Evolutionary conservation across 257 asterid species (phyloP), one percentile per base, ranked within the genome.

Genomic region (Hygrophila difformis): DNA sequence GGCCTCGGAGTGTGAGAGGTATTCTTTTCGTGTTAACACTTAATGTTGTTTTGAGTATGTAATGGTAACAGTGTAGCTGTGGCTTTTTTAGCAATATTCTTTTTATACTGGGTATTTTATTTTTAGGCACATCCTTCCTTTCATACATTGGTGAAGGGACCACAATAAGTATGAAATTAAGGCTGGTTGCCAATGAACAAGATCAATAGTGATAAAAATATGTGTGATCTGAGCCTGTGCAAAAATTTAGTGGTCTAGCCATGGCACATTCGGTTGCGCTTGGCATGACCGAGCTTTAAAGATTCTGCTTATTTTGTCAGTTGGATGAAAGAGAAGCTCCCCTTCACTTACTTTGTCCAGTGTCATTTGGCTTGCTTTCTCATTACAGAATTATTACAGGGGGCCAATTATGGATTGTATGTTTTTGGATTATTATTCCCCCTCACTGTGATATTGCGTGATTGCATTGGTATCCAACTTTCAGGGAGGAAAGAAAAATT

Each of bases 401-500:
- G 41, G 17, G 9, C n/a, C n/a, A n/a, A n/a, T 20, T 26, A 23
- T 4, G 34, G 36, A 18, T 28, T 6, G 2, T 26, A 4, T 53
- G 31, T 43, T 22, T 16, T 33, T 33, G 37, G 12, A 42, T 10
- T 9, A 42, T 13, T 13, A 3, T 42, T 42, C 9, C 18, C 2
- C n/a, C 31, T 66, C 24, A 22, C 47, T 46, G 47, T 39, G 52
- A 14, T 26, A 26, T 26, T n/a, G n/a, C n/a, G n/a, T n/a, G 18
- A 18, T 34, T 50, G 15, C 21, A 47, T 61, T 19, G 38, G 31
- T 23, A 49, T 41, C 36, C 55, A 49, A 29, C 67, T 62, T 59
- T 45, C 70, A 86, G 99, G 76, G 89, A 86, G 55, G 93, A 91
- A 66, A 82, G 88, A 70, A 82, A 81, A 65, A 78, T 82, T 57